Evolutionary conservation across 805 yeast species (phyloP).

Genomic region (Lachancea nothofagi): DNA sequence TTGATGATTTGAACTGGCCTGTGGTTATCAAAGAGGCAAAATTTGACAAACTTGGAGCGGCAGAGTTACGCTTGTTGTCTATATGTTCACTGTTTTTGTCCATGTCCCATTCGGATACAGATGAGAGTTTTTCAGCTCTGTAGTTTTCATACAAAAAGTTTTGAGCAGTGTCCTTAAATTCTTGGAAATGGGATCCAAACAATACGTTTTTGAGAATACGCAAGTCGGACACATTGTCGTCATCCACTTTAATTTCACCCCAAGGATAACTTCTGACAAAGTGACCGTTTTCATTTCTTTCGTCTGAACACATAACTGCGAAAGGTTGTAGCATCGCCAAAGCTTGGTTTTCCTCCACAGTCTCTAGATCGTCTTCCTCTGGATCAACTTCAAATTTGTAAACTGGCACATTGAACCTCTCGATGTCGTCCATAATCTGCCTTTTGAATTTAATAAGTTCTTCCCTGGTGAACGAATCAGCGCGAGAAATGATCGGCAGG

Average conservation of each 20-base stretch:
- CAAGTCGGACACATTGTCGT: conserved; percentile 49
- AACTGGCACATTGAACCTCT: conserved; percentile 63
- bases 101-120: conserved; percentile 38
- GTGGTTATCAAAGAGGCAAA: conserved; percentile 33
- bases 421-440: conserved; percentile 57
- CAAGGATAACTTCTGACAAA: conserved; percentile 70
- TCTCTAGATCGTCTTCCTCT: conserved; percentile 65
- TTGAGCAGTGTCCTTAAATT: conserved; percentile 74
- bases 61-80: conserved; percentile 23
- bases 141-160: conserved; percentile 71
- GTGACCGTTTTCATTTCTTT: conserved; percentile 49
- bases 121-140: conserved; percentile 68
- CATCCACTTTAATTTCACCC: conserved; percentile 55
- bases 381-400: conserved; percentile 69
- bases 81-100: conserved; percentile 11
- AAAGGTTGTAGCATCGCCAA: conserved; percentile 67
- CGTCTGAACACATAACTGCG: conserved; percentile 64
- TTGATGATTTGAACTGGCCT: conserved; percentile 32
- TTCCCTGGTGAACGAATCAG: conserved; percentile 61
- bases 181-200: conserved; percentile 78
- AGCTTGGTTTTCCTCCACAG: conserved; percentile 60
- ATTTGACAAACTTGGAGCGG: conserved; percentile 34
- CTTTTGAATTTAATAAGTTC: conserved; percentile 58
- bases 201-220: conserved; percentile 58
- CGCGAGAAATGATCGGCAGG: conserved; percentile 62